Evolutionary conservation across 2,329 filamentous ascomycete species (phyloP), one percentile per base, ranked within the genome.

Genomic region (Xylariales sp.): DNA sequence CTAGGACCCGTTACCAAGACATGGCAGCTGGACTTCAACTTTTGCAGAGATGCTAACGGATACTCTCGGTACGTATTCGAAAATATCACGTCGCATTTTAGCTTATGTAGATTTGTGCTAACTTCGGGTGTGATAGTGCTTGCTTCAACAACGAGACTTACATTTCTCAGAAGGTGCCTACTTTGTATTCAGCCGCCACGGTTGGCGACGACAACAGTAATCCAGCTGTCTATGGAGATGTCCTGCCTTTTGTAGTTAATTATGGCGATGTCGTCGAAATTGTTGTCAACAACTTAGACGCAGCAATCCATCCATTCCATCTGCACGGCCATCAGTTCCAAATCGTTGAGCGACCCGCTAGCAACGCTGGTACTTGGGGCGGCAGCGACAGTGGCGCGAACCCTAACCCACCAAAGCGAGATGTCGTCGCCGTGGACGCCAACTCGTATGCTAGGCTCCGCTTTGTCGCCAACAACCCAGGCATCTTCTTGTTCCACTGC

Each of bases 101-200:
- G 59, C 29, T 16, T 15, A 34, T 21, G 28, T 20, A 20, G 15
- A 31, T 12, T 23, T 7, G 15, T 16, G 13, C 19, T 38, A 31
- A 38, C 14, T 18, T 12, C 17, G 21, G n/a, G 8, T 30, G 10
- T 20, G 12, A 25, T 27, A 60, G 58, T 19, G 70, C 72, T 10
- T 77, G 67, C 52, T 67, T 81, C 59, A 88, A 87, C 59, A 74
- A 76, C 47, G 61, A 78, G 30, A 81, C 81, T 6, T 88, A 85
- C 53, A 72, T 83, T n/a, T 44, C 56, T 6, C 83, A 83, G 36
- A 76, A 79, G 51, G 83, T 88, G 0, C 85, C 85, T 0, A 78
- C 81, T 0, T 64, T 90, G 5, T 89, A 87, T 67, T 81, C 81
- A 4, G 83, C 73, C n/a, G 68, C 85, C 4, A 78, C 78, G 0